Conservation (phyloP, 225 moss, liverwort and hornwort genomes). For the Physcomitrellopsis africana region DNA sequence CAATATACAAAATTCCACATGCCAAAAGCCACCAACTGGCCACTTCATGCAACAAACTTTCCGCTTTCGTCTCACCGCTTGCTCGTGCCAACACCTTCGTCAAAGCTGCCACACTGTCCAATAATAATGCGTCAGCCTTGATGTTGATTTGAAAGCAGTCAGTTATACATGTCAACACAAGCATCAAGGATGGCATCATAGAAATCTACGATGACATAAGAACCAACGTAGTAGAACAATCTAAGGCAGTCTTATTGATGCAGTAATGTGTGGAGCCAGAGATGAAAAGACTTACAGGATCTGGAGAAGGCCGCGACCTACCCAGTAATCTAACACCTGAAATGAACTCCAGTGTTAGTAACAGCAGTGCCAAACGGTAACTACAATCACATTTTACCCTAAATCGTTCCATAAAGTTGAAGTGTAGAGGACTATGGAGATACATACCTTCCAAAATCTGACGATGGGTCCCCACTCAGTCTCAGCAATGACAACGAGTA, state of each 20-base stretch:
- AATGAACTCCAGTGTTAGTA: neutral
- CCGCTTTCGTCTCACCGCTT: constrained; percentile 70
- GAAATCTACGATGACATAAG: neutral
- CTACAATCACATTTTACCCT: neutral
- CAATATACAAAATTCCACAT: constrained; percentile 71
- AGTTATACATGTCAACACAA: neutral
- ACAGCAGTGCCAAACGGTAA: neutral
- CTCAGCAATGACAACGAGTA: constrained; percentile 77
- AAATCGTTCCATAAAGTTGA: neutral
- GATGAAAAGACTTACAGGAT: constrained; percentile 68
- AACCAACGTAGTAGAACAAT: neutral
- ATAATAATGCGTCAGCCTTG: constrained; percentile 25
- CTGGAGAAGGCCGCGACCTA: constrained; percentile 82
- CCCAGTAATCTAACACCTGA: constrained; percentile 91
- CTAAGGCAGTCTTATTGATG: neutral
- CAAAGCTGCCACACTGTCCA: constrained; percentile 83
- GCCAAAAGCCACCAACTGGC: constrained; percentile 77
- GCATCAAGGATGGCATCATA: neutral
- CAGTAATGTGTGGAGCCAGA: neutral
- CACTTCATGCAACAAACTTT: constrained; percentile 71
- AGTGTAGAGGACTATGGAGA: constrained; percentile 4
- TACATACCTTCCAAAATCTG: constrained; percentile 78
- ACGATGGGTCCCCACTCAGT: constrained; percentile 92
- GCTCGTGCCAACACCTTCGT: constrained; percentile 73
- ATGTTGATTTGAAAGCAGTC: neutral